Conservation (phyloP, 768 basidiomycete species). For the Termitomyces sp. region DNA sequence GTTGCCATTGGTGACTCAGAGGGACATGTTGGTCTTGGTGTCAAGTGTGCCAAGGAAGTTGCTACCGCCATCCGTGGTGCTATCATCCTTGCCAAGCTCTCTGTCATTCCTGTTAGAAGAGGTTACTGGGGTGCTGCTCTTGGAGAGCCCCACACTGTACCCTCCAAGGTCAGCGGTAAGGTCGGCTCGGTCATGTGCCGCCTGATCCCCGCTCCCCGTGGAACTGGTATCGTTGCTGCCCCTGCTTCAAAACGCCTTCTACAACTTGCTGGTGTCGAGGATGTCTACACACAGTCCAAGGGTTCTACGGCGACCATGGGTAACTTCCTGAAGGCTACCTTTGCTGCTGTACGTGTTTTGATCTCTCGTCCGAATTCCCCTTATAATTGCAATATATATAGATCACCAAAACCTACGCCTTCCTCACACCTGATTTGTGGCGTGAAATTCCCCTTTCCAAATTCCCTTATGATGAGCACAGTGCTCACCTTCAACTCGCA, state of each 20-base stretch:
- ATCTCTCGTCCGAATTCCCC: slow-evolving; percentile 3
- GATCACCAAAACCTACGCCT: slow-evolving; percentile 98
- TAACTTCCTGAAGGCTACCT: slow-evolving; percentile 98
- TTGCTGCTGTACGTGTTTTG: slow-evolving; percentile 66
- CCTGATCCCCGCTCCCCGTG: slow-evolving; percentile 96
- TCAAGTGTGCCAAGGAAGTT: slow-evolving; percentile 99
- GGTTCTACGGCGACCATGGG: slow-evolving; percentile 99
- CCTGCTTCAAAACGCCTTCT: slow-evolving; percentile 95
- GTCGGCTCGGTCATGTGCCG: slow-evolving; percentile 99
- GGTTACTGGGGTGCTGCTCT: slow-evolving; percentile 99
- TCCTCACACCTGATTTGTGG: slow-evolving; percentile 99
- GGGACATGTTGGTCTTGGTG: slow-evolving; percentile 98
- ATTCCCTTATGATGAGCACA: slow-evolving; percentile 94
- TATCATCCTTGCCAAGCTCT: slow-evolving; percentile 97
- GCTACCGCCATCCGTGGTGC: slow-evolving; percentile 99
- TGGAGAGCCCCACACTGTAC: slow-evolving; percentile 98
- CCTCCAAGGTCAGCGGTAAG: slow-evolving; percentile 98
- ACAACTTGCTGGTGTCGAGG: slow-evolving; percentile 96
- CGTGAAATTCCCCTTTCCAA: slow-evolving; percentile 88
- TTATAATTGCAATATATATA: slow-evolving; percentile 20
- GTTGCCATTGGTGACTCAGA: slow-evolving; percentile 99
- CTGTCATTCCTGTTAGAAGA: slow-evolving; percentile 95
- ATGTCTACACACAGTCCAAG: slow-evolving; percentile 97
- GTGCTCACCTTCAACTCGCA: slow-evolving; percentile 83
- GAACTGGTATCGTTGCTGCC: slow-evolving; percentile 99